Base-by-base conservation (phyloP, 805 yeast genomes). In the Ogataea dorogensis region DNA sequence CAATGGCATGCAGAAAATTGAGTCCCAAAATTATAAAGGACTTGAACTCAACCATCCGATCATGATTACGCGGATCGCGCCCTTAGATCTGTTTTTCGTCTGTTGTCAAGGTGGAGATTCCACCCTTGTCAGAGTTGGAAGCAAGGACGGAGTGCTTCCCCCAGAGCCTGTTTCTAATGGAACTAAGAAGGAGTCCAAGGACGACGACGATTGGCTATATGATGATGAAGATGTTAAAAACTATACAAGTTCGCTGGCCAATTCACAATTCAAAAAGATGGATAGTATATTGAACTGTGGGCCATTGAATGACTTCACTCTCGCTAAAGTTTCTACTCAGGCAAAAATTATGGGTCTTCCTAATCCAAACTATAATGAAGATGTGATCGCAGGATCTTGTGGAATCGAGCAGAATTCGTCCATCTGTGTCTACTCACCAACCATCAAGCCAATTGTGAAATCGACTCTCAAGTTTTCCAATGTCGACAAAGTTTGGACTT, bases 401-500 rank as follows among this genome's bases (percentile, higher is more conserved):
- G 96, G 96, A 1, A 67, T 77, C 11, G 78, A 71, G 7, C 47
- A 55, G 1, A 67, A 72, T 5, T 75, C 84, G 9, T 68, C 73
- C 14, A 43, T 89, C 19, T 75, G 81, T 21, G 68, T 81, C 3
- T 70, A 86, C 40, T 72, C 79, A 17, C 86, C 87, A 5, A 69
- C 82, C 3, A 69, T 87, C 10, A 78, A 79, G 40, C 95, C 95
- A 1, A 57, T 55, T 0, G 73, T 87, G 7, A 73, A 75, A 33
- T 75, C 86, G 2, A 79, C 88, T 3, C 67, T 86, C 35, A 79
- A 76, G 42, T 84, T 84, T 51, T 81, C 81, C 14, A 82, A 78
- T 53, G 80, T 83, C 21, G 76, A 80, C 46, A 76, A 80, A 48
- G 70, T 85, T 50, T 88, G 95, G 95, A 82, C 84, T 26, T 58